Conservation (phyloP, 1,284 basidiomycete species). For the Papiliotrema terrestris region DNA sequence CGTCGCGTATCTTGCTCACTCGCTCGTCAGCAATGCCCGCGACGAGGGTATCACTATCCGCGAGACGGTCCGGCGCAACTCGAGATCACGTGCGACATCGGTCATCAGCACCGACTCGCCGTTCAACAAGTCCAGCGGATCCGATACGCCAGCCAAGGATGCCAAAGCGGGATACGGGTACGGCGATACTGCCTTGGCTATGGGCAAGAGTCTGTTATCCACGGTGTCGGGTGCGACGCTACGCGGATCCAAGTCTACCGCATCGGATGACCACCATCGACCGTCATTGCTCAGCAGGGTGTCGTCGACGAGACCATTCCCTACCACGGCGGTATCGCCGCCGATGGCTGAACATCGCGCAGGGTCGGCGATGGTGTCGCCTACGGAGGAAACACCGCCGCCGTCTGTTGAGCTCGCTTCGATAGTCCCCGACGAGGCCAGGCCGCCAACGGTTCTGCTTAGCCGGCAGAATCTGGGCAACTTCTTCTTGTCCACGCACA, state of each 20-base stretch:
- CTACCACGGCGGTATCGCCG: conserved; percentile 28
- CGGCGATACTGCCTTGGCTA: conserved; percentile 36
- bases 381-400: conserved; percentile 22
- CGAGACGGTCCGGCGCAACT: conserved; percentile 34
- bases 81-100: conserved; percentile 31
- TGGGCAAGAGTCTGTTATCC: conserved; percentile 34
- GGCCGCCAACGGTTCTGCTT: conserved; percentile 65
- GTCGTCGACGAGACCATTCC: conserved; percentile 29
- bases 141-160: not conserved
- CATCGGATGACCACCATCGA: conserved; percentile 31
- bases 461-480: conserved; percentile 41
- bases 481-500: conserved; percentile 35
- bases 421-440: conserved; percentile 77
- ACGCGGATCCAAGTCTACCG: conserved; percentile 29
- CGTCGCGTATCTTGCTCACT: conserved; percentile 64
- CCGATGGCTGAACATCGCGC: conserved; percentile 5
- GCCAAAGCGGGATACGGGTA: conserved; percentile 9
- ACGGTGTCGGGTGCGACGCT: conserved; percentile 33
- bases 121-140: not conserved
- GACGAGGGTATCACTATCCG: conserved; percentile 59
- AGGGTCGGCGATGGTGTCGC: conserved; percentile 26
- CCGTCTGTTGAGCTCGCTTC: conserved; percentile 75
- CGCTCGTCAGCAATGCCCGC: conserved; percentile 67
- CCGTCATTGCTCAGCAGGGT: conserved; percentile 48
- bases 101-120: conserved; percentile 47